phyloP scores from a whole-genome alignment of 2,329 filamentous ascomycete species.

The Fusarium sp. region DNA sequence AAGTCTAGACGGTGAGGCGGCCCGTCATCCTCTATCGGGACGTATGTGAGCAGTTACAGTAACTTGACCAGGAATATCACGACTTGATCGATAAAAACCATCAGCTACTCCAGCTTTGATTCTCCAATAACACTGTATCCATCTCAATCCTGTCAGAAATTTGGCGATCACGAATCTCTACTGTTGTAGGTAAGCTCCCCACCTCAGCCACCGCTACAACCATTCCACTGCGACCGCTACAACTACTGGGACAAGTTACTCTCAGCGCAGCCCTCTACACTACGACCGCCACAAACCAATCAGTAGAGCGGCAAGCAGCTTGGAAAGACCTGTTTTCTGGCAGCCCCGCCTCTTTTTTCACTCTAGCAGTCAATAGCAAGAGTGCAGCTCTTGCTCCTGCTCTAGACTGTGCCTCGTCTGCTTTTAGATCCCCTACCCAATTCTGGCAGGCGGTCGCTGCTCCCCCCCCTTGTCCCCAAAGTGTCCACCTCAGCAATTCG shows the following conservation, averaged over 20 bases:
- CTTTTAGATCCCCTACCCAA: constrained; percentile 36
- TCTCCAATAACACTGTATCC: constrained; percentile 1
- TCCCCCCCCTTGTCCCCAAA: constrained; percentile 42
- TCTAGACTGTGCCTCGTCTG: constrained; percentile 40
- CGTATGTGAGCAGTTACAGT: neutral
- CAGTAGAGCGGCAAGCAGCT: constrained; percentile 52
- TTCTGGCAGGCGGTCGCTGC: constrained; percentile 49
- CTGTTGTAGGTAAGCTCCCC: constrained; percentile 30
- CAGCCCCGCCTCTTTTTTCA: constrained; percentile 41
- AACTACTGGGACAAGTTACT: constrained; percentile 38
- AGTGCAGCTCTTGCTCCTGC: constrained; percentile 28
- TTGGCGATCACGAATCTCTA: constrained; percentile 22
- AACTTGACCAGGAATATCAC: neutral
- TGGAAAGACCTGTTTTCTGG: constrained; percentile 30
- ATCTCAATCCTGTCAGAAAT: constrained; percentile 12
- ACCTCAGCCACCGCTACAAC: constrained; percentile 41
- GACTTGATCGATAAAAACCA: neutral
- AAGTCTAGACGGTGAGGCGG: constrained; percentile 32
- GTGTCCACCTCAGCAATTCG: constrained; percentile 52
- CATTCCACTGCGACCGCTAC: constrained; percentile 36
- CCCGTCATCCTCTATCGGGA: constrained; percentile 21
- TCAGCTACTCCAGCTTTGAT: neutral
- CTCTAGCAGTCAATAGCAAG: constrained; percentile 5
- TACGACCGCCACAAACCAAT: constrained; percentile 55
- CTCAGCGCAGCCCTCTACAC: constrained; percentile 43